Conservation (phyloP, 768 basidiomycete genomes). For the Tulasnella sp. region DNA sequence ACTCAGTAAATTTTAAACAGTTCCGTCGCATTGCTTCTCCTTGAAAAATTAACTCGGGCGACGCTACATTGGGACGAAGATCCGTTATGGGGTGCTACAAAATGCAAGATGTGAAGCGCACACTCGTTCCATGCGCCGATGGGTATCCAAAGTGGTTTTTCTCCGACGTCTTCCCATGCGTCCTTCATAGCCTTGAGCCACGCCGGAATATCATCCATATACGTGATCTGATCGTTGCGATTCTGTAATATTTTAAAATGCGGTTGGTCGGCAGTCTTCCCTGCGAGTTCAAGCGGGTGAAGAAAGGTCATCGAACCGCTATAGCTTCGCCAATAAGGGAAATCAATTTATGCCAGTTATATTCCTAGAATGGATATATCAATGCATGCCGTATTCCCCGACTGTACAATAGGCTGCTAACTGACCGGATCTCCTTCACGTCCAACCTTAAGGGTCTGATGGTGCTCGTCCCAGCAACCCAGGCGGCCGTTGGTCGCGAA, state of each 20-base stretch:
- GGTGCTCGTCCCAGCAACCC: neutral
- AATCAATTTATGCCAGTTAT: neutral
- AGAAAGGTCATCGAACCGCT: neutral
- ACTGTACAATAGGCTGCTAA: neutral
- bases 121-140: constrained; percentile 13
- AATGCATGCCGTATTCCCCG: no score
- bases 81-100: no score
- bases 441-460: neutral
- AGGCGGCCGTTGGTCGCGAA: constrained; percentile 1
- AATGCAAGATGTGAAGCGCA: neutral
- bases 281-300: no score
- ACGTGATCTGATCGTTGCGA: neutral
- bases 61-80: neutral
- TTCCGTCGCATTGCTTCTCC: neutral
- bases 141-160: neutral
- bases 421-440: constrained; percentile 15
- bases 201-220: neutral
- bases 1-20: neutral
- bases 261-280: neutral
- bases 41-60: neutral
- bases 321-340: neutral
- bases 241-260: neutral
- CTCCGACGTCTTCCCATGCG: constrained; percentile 8
- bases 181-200: constrained; percentile 17
- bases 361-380: neutral